Evolutionary conservation across 2,329 filamentous ascomycete genomes (phyloP), one percentile per base, ranked within the genome.

Genomic region (Ramichloridium luteum): DNA sequence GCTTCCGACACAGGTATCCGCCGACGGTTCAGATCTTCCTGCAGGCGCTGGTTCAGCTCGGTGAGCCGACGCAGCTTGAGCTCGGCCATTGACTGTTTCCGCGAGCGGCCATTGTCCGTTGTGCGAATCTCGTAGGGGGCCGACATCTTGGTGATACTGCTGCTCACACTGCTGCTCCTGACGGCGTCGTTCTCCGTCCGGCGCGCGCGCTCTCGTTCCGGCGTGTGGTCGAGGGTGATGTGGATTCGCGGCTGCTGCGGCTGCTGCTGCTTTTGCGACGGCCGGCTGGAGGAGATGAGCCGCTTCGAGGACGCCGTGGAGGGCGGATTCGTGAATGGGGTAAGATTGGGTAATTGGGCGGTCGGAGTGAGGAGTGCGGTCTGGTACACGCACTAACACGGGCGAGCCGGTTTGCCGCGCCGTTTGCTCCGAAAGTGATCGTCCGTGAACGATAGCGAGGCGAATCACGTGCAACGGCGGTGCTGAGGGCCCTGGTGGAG

Each of bases 11-110:
- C 85, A 46, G 88, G 90, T 55, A 96, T 93, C 50, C 90, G 74
- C 57, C 93, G 85, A 57, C 90, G 76, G 52, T 96, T 90, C 44
- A 98, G 70, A 59, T 98, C 90, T 63, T 98, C 90, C 53, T 86
- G 82, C 59, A 98, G 67, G 50, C 90, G 80, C 61, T 84, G 84
- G 70, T 96, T 98, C 53, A 98, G 74, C 67, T 98, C 90, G 40
- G 86, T 96, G 61, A 98, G 70, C 45, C 90, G 80, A 53, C 90
- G 79, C 53, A 96, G 75, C 72, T 98, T 98, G 45, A 98, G 74
- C 60, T 98, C 90, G 49, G 88, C 88, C 83, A 98, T 96, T 58
- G 84, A 93, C 67, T 96, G 90, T 70, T 94, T 94, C 68, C 92
- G 96, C 68, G 86, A 93, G 71, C 72, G 75, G 47, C 69, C 65